Evolutionary conservation across 495 filamentous ascomycete genomes (phyloP).

Genomic region (Penicillium riverlandense): DNA sequence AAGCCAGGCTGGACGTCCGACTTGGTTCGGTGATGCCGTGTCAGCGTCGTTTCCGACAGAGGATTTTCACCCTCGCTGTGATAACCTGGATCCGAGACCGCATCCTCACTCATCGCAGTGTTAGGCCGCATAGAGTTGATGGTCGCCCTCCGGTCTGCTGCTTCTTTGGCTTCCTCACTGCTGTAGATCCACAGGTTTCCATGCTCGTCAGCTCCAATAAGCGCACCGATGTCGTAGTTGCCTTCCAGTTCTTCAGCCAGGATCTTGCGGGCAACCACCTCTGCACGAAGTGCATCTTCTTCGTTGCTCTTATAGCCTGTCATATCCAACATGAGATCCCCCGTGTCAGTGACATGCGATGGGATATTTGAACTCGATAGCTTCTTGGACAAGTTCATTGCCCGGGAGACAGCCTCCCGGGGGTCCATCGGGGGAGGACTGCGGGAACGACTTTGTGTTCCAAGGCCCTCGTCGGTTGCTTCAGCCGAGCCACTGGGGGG

Average conservation of each 20-base stretch:
- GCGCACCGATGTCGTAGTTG: constrained; percentile 88
- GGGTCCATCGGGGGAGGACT: constrained; percentile 74
- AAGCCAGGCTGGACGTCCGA: constrained; percentile 66
- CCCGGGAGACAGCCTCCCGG: constrained; percentile 72
- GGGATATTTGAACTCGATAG: constrained; percentile 85
- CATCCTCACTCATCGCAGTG: constrained; percentile 62
- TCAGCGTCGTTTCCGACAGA: constrained; percentile 25
- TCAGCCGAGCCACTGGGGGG: not conserved
- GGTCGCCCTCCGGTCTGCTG: constrained; percentile 48
- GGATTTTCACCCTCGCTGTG: constrained; percentile 69
- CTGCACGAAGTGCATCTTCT: constrained; percentile 83
- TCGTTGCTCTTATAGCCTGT: constrained; percentile 90
- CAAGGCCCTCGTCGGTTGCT: not conserved
- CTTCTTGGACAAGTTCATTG: constrained; percentile 79
- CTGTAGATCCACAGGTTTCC: constrained; percentile 99
- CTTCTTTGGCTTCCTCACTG: constrained; percentile 90
- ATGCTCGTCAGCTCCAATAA: constrained; percentile 90
- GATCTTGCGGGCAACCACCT: constrained; percentile 90
- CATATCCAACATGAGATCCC: constrained; percentile 99
- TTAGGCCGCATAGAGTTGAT: constrained; percentile 46
- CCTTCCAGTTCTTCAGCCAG: constrained; percentile 92
- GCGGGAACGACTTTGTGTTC: constrained; percentile 37
- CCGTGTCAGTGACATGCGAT: constrained; percentile 80
- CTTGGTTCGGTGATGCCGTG: constrained; percentile 49
- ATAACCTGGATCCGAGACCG: constrained; percentile 87